These are phyloP conservation scores for Akanthomyces uredinophilus DNA, from an alignment of 2,329 filamentous ascomycete genomes.

Conservation along the genomic window DNA sequence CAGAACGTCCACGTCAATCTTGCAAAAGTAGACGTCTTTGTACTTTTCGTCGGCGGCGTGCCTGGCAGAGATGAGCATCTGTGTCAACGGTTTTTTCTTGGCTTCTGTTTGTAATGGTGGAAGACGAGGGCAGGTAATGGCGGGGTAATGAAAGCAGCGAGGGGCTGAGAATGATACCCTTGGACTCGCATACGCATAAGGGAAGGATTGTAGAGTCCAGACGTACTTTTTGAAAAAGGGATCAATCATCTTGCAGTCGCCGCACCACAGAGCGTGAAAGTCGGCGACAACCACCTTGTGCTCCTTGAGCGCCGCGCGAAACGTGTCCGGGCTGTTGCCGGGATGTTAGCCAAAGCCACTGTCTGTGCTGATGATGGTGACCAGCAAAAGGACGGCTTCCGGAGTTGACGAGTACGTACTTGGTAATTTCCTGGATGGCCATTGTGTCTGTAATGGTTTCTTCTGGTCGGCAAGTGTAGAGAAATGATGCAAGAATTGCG, in stretches of 20 bases:
- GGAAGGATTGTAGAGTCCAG: background rate
- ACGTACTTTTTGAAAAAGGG: slow-evolving; percentile 50
- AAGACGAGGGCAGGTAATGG: background rate
- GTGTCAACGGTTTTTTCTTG: background rate
- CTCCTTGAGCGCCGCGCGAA: slow-evolving; percentile 16
- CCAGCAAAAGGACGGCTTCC: background rate
- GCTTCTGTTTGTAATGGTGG: background rate
- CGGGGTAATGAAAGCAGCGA: slow-evolving; percentile 4
- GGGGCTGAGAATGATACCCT: background rate
- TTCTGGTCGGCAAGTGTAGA: background rate
- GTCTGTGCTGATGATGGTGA: no score
- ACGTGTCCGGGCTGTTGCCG: slow-evolving; percentile 6
- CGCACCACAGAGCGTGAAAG: slow-evolving; percentile 83
- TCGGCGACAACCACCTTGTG: slow-evolving; percentile 66
- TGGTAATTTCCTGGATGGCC: slow-evolving; percentile 15
- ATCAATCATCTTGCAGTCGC: slow-evolving; percentile 82
- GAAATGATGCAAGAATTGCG: background rate
- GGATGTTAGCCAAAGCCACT: slow-evolving; percentile 1
- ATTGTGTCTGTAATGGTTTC: background rate
- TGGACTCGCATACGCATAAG: background rate
- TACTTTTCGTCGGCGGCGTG: slow-evolving; percentile 40
- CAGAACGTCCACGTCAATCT: slow-evolving; percentile 80
- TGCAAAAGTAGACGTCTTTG: slow-evolving; percentile 65
- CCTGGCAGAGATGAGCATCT: background rate
- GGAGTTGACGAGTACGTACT: background rate